Evolutionary conservation across 306 rosid species (phyloP).

Genomic region (Dalbergia cochinchinensis): DNA sequence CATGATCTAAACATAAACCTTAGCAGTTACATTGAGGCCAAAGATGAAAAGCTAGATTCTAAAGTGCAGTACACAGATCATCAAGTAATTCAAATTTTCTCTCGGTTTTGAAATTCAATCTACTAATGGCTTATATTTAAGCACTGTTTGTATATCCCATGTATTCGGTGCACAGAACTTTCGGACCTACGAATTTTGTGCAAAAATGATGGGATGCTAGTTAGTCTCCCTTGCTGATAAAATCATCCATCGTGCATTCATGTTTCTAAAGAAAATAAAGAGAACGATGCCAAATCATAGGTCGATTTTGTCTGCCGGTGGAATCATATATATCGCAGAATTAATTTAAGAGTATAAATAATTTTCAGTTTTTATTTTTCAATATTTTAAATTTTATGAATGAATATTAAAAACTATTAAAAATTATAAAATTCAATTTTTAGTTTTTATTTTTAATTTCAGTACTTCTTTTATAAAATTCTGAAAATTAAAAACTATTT

Average conservation of each 20-base stretch:
- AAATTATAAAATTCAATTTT: too few relatives aligned
- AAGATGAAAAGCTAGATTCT: neutral
- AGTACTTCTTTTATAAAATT: too few relatives aligned
- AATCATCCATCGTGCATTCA: neutral
- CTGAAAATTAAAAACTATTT: too few relatives aligned
- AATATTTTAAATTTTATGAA: too few relatives aligned
- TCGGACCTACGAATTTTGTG: neutral
- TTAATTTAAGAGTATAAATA: too few relatives aligned
- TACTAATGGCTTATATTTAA: neutral
- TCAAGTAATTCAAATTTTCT: neutral
- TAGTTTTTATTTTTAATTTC: too few relatives aligned
- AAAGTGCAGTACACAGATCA: neutral
- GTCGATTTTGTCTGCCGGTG: neutral
- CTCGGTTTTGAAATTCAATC: too few relatives aligned
- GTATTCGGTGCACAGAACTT: neutral
- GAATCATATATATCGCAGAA: too few relatives aligned
- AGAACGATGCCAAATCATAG: neutral
- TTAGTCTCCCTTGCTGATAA: neutral
- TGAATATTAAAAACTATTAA: too few relatives aligned
- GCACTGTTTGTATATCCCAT: neutral
- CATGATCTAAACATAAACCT: slow-evolving; percentile 14
- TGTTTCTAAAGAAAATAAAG: neutral
- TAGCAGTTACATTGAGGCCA: slow-evolving; percentile 3
- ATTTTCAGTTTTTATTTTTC: too few relatives aligned
- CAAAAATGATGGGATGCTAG: neutral